Evolutionary conservation across 2,329 filamentous ascomycete genomes (phyloP).

Genomic region (Verruconis gallopava): DNA sequence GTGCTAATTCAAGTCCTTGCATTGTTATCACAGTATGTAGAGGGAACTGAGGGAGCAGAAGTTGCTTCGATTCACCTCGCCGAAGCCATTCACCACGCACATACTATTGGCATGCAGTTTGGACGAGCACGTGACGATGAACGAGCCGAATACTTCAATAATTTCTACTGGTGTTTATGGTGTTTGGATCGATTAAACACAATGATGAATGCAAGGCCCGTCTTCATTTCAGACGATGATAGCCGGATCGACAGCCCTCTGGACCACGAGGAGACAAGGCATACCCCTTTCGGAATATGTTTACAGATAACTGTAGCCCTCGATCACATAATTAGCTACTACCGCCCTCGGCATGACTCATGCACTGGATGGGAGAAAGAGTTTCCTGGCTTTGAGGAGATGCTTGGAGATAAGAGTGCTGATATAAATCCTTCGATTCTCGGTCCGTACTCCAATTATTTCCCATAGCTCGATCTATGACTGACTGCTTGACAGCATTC

Average conservation of each 20-base stretch:
- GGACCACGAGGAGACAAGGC: conserved; percentile 28
- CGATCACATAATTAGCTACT: conserved; percentile 35
- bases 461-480: conserved; percentile 10
- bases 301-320: conserved; percentile 32
- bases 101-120: conserved; percentile 36
- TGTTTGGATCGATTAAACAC: conserved; percentile 35
- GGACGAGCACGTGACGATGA: conserved; percentile 18
- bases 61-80: conserved; percentile 34
- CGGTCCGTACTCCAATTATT: conserved; percentile 16
- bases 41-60: conserved; percentile 35
- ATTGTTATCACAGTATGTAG: conserved; percentile 33
- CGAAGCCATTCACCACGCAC: conserved; percentile 37
- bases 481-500: conserved; percentile 24
- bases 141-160: conserved; percentile 28
- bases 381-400: conserved; percentile 33
- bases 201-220: conserved; percentile 33
- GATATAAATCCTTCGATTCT: conserved; percentile 24
- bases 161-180: conserved; percentile 38
- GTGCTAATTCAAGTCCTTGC: conserved; percentile 34
- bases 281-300: conserved; percentile 36
- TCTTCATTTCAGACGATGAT: conserved; percentile 36
- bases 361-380: conserved; percentile 35
- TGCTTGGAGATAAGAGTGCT: conserved; percentile 27
- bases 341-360: conserved; percentile 30
- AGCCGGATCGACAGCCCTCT: conserved; percentile 31